Base-by-base conservation (phyloP, 805 yeast species). In the Nakazawaea ernobii region DNA sequence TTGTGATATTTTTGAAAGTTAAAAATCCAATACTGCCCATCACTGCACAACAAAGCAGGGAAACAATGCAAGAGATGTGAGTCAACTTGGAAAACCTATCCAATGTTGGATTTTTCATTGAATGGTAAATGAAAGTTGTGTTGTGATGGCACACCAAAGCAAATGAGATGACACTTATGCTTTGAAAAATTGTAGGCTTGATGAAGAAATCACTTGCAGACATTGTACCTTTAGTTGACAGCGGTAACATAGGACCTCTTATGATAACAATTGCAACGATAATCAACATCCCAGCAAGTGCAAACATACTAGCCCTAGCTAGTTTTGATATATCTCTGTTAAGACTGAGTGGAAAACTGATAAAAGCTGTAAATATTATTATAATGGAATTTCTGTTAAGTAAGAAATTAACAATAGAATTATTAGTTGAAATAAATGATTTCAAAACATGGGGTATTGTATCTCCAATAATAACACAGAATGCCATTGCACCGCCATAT, bases 61-160 rank as follows among this genome's bases (percentile, higher is more conserved):
- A 86, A 0, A 91, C 79, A 7, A 79, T 72, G 45, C 96, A 88
- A 9, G 95, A 85, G 53, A 86, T 75, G 61, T 92, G 98, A 1
- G 96, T 90, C 26, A 91, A 75, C 36, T 67, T 71, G 38, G 86
- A 74, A 60, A 91, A 91, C 52, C 91, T 72, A 52, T 80, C 82
- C 54, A 89, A 60, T 3, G 95, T 81, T 6, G 96, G 92, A 17
- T 77, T 77, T 53, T 75, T 77, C 59, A 92, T 74, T 0, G 97
- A 88, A 59, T 87, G 88, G 68, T 83, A 91, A 39, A 91, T 92
- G 58, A 91, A 85, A 28, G 92, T 79, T 0, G 97, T 89, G 61
- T 91, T 91, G 63, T 91, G 98, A 60, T 91, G 98, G 60, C 98
- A 91, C 3, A 91, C 97, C 54, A 92, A 74, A 1, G 98, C 98